These are phyloP conservation scores for Aspergillus hancockii DNA, from an alignment of 495 filamentous ascomycete species.

Conservation along the genomic window DNA sequence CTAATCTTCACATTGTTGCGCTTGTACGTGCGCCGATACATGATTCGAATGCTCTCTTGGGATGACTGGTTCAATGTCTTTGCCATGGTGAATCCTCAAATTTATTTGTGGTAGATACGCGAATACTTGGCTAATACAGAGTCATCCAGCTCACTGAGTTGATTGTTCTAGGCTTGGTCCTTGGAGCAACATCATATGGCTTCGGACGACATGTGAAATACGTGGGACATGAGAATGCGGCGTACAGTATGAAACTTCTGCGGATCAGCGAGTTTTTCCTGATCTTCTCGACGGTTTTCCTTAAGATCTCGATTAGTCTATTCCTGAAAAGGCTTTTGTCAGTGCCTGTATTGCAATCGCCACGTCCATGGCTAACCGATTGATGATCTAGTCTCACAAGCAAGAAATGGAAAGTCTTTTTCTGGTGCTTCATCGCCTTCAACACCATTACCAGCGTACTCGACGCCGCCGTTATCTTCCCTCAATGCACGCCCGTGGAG, in stretches of 20 bases:
- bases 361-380: neutral
- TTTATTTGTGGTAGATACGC: neutral
- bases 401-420: constrained; percentile 8
- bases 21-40: constrained; percentile 6
- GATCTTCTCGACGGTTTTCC: constrained; percentile 6
- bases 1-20: constrained; percentile 1
- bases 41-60: constrained; percentile 3
- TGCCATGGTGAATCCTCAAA: neutral
- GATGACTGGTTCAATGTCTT: constrained; percentile 9
- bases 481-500: constrained; percentile 7
- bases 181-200: constrained; percentile 3
- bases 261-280: constrained; percentile 2
- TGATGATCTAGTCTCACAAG: constrained; percentile 1
- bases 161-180: constrained; percentile 5
- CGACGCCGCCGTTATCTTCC: constrained; percentile 8
- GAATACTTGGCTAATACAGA: neutral
- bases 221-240: neutral
- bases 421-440: constrained; percentile 8
- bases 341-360: neutral
- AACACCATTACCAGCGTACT: constrained; percentile 8
- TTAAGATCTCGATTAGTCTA: constrained; percentile 5
- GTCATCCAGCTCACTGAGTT: neutral
- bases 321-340: constrained; percentile 6
- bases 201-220: constrained; percentile 17
- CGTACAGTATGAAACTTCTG: constrained; percentile 6